Base-by-base conservation (phyloP, 371 early-diverging fungal genomes). In the Entomophthora muscae region DNA sequence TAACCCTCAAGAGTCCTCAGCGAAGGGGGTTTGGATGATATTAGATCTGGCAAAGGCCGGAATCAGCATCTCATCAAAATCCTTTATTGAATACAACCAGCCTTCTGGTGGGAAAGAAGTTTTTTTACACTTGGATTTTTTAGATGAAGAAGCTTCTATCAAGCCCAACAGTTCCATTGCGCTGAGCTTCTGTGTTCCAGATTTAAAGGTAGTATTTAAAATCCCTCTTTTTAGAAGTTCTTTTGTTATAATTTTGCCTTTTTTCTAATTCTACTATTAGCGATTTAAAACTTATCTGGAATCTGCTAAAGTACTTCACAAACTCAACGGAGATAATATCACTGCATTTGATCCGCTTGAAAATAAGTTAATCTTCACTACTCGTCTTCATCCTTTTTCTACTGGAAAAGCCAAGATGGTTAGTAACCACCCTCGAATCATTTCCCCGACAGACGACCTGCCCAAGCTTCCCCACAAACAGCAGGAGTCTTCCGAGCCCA, bases 401-500 rank as follows among this genome's bases (percentile, higher is more conserved):
- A 42, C 42, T 17, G 42, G 42, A 5, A 5, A 42, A 42, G 5
- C 42, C 42, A 17, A 42, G 17, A 17, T 42, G 17, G 17, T 42
- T 17, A 42, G 42, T 17, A 42, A 17, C 42, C 5, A 42, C 42
- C 42, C 42, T 5, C 5, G 42, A 17, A 10, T 42, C 10, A 42
- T 42, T 17, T 42, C 42, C 10, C 10, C 17, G 42, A 42, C 42
- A 5, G 42, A 42, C 17, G 42, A 42, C 42, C 42, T 5, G 10
- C 17, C 10, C 42, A 5, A 42, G 42, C 42, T 17, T 42, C 42
- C 42, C 42, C 17, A 17, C 42, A 10, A 10, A 17, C 10, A 42
- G 42, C 42, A 5, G 10, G 17, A 55, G 26, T 26, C 28, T 65
- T 31, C 32, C 52, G 70, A 30, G 27, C 26, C 21, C 64, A 73